Evolutionary conservation across 2,329 filamentous ascomycete genomes (phyloP), one percentile per base, ranked within the genome.

Genomic region (Boeremia exigua): DNA sequence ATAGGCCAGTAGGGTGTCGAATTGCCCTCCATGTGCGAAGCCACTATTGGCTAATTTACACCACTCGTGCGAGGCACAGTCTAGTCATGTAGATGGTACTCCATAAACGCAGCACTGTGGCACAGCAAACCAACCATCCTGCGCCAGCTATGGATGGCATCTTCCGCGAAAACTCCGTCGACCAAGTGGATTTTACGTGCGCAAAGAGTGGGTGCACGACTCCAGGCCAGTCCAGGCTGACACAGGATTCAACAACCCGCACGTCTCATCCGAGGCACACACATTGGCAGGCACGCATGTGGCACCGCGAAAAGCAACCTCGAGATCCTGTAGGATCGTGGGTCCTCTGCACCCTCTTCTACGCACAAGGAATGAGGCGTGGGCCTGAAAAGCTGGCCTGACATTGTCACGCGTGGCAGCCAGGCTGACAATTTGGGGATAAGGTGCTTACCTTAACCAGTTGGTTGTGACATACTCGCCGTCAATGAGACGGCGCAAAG

Each of bases 21-120:
- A 23, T 23, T 23, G 19, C 19, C 19, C 45, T 46, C 50, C 30
- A 38, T 48, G 44, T 33, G 39, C 54, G 14, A 53, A 61, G 56
- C 63, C 61, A 61, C 58, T 61, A 65, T 63, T 58, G 60, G 58
- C 57, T 52, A 39, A 64, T 59, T 55, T 54, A 51, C 59, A 34
- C 46, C 53, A 30, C 49, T 52, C 47, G 28, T 42, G 45, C 40
- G 50, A 30, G 52, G 49, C 49, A 44, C 54, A 40, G 45, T 48
- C 33, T n/a, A 32, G 23, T 23, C 40, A 44, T 37, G 48, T 59
- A 45, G 36, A 47, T 54, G 48, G 45, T 30, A 33, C 44, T 32
- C 38, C 39, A 30, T 25, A 27, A 34, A 42, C 52, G 56, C 62
- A 59, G 48, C 25, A 28, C n/a, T 59, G 60, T 59, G 65, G 63